phyloP scores from a whole-genome alignment of 495 filamentous ascomycete species.

The Corynascus novoguineensis region DNA sequence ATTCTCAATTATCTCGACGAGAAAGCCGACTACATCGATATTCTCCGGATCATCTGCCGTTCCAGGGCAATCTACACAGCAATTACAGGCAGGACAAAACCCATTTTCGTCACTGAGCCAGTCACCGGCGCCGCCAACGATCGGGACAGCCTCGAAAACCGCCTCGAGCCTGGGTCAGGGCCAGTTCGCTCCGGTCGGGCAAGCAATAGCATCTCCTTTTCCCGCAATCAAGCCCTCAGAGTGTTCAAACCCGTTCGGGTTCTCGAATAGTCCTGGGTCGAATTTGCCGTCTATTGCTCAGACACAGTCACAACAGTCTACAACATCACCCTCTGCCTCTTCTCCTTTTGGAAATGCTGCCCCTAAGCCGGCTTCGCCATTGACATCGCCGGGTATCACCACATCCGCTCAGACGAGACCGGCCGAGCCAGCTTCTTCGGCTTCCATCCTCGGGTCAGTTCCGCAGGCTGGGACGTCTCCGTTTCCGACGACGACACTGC shows the following conservation, averaged over 20 bases:
- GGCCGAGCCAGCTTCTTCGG: background rate
- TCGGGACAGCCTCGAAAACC: background rate
- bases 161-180: background rate
- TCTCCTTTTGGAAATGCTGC: background rate
- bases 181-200: background rate
- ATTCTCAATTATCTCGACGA: background rate
- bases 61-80: background rate
- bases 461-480: background rate
- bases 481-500: background rate
- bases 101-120: constrained; percentile 6
- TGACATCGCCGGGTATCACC: background rate
- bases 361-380: background rate
- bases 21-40: background rate
- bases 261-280: background rate
- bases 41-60: background rate
- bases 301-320: background rate
- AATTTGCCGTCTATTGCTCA: background rate
- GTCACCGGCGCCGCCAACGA: background rate
- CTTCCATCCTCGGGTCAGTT: background rate
- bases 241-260: background rate
- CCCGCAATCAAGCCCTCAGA: background rate
- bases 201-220: constrained; percentile 2
- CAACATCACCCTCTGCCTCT: background rate
- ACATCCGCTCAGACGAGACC: background rate
- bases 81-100: background rate